Evolutionary conservation across 2,329 filamentous ascomycete genomes (phyloP), one percentile per base, ranked within the genome.

Genomic region (Teratosphaeria epicoccoides): DNA sequence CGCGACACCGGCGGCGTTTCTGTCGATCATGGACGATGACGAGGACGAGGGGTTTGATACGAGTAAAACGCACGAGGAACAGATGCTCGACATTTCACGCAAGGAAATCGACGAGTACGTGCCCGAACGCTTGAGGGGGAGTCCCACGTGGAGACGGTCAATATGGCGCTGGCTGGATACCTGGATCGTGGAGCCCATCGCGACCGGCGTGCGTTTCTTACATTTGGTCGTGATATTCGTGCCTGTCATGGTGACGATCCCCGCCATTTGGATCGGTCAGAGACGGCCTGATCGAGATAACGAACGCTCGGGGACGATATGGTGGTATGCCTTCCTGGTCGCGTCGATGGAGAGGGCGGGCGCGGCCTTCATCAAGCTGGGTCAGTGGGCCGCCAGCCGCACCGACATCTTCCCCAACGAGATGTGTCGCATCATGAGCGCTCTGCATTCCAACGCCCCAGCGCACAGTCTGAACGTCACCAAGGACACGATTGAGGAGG

Each of bases 351-450:
- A 98, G 70, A 78, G 83, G 65, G 88, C 91, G 17, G 93, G 93
- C 0, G 90, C 93, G 44, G 89, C 93, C 0, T 98, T 98, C 65
- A 98, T 98, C 72, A 98, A 98, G 83, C 81, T 98, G 50, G 93
- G 93, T 14, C 93, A 98, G 82, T 98, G 93, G 93, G 93, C 93
- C 17, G 93, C 93, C 2, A 97, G 93, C 4, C 80, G 93, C 66
- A 87, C 90, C 43, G 93, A 98, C 70, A 95, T 98, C 64, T 98
- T 98, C 66, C 93, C 93, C 1, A 85, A 79, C 22, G 84, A 96
- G 68, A 82, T 98, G 80, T 98, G 93, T 71, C 80, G 80, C 43
- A 83, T 90, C 66, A 93, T 98, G 91, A 95, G 90, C 1, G 87
- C 89, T 55, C 78, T 98, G 45, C 93, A 98, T 71, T 96, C 93